Base-by-base conservation (phyloP, 1,284 basidiomycete species). In the Irpex sp. region DNA sequence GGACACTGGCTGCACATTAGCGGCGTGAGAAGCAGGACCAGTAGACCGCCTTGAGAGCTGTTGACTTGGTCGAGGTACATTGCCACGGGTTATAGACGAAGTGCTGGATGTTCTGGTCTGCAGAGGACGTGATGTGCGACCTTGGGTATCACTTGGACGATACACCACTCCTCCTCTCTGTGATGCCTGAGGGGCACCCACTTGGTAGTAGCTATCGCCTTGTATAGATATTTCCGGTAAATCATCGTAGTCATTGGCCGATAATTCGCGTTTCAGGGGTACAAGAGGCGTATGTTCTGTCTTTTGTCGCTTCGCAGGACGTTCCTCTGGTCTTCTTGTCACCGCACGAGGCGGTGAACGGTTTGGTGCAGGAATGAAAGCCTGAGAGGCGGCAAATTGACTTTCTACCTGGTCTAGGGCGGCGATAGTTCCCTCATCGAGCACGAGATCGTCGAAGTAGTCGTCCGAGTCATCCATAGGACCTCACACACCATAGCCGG, bases 381-480 rank as follows among this genome's bases (percentile, higher is more conserved):
- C 9, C 70, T 64, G 78, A 46, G 68, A 75, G 15, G 72, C 72
- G 35, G 63, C 70, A 65, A 74, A 87, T 65, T 82, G 81, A 66
- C 79, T 78, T 71, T 92, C 90, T 61, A 81, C 81, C 59, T 79
- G 76, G 64, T 89, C 87, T 35, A 90, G 78, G 46, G 79, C 73
- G 6, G 88, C 89, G 50, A 90, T 72, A 2, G 84, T 79, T 65
- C 80, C 76, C 54, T 85, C 87, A 70, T 91, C 89, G 53, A 91
- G 74, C 73, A 87, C 57, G 31, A 57, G 58, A 35, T 62, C 85
- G 64, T 76, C 73, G 68, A 84, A 83, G 74, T 87, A 86, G 68
- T 88, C 83, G 71, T 91, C 90, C 36, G 82, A 85, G 74, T 82
- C 81, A 67, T 81, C 75, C 88, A 89, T 90, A n/a, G 39, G 58